Evolutionary conservation across 805 yeast genomes (phyloP), one percentile per base, ranked within the genome.

Genomic region (Cephaloascus fragrans): DNA sequence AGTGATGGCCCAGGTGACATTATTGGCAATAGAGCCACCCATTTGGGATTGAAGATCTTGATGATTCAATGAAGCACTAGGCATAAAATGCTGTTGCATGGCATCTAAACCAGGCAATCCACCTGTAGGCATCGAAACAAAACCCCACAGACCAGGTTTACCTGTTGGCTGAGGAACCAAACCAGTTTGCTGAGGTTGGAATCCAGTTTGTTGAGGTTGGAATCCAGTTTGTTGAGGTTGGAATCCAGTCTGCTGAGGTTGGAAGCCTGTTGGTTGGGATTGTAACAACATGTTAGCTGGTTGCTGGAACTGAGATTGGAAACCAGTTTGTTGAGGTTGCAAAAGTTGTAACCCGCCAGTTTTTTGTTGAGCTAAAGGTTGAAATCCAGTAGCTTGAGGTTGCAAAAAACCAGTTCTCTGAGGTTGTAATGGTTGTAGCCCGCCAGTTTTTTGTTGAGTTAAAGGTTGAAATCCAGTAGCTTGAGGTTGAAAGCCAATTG

Each of bases 1-100:
- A 37, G 94, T 80, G 48, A 90, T 87, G 18, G 88, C 83, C 83
- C 85, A 79, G 8, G 83, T 75, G 28, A 83, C 82, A 42, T 81
- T 78, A 56, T 32, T 3, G 49, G 46, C 50, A 47, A 63, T 55
- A 4, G 53, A 46, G 6, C 65, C 67, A 14, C 67, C 70, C 71
- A 67, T 67, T 10, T 49, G 66, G 43, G 55, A 55, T 41, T 67
- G 73, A 41, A 67, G 58, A 36, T 61, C 62, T 44, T 61, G 55
- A 18, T 57, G 47, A 2, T 69, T 45, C 28, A 57, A 47, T 38
- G 60, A 62, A 9, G 70, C 55, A 5, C 61, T 53, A 2, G 88
- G 89, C 64, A 80, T 64, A 55, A 82, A 80, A 47, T 80, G 84
- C 39, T 72, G 70, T 47, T 73, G 75, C 77, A 80, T 74, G 41